These are phyloP conservation scores for Colletotrichum sp. DNA, from an alignment of 2,329 filamentous ascomycete genomes.

Conservation along the genomic window DNA sequence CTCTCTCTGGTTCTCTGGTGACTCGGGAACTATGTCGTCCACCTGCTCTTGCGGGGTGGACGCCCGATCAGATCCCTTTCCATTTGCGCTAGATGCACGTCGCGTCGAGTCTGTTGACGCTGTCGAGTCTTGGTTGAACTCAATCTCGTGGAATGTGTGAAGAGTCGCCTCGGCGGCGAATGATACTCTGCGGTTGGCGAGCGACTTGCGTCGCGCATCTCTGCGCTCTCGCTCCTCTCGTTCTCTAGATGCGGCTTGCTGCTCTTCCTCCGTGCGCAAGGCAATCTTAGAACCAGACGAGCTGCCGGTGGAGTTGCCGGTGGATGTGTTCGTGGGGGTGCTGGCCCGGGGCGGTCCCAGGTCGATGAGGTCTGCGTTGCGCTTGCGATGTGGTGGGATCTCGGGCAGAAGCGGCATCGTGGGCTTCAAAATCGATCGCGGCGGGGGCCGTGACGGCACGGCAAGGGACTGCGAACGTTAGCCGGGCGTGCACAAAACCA, in stretches of 20 bases:
- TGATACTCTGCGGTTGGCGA: conserved; percentile 91
- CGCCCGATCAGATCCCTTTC: conserved; percentile 51
- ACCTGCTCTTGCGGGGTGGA: conserved; percentile 67
- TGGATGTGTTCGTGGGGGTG: conserved; percentile 38
- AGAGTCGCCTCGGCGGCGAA: conserved; percentile 97
- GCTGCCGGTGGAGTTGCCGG: conserved; percentile 27
- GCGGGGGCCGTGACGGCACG: conserved; percentile 52
- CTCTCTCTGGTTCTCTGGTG: conserved; percentile 69
- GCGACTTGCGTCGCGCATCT: conserved; percentile 89
- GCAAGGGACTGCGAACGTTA: conserved; percentile 57
- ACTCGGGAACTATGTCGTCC: conserved; percentile 61
- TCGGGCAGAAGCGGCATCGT: conserved; percentile 71
- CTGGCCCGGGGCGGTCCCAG: conserved; percentile 37
- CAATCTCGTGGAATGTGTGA: conserved; percentile 95
- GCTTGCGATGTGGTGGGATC: conserved; percentile 67
- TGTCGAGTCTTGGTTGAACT: conserved; percentile 86
- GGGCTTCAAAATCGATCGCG: conserved; percentile 81
- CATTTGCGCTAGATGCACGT: conserved; percentile 60
- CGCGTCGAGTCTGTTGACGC: conserved; percentile 79
- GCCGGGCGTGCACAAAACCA: not conserved
- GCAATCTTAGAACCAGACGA: conserved; percentile 63
- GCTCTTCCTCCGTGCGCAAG: conserved; percentile 71
- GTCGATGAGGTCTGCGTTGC: conserved; percentile 7
- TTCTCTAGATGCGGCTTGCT: conserved; percentile 71
- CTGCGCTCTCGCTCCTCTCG: conserved; percentile 76